These are phyloP conservation scores for Emmonsiellopsis sp. DNA, from an alignment of 2,329 filamentous ascomycete genomes.

Conservation along the genomic window DNA sequence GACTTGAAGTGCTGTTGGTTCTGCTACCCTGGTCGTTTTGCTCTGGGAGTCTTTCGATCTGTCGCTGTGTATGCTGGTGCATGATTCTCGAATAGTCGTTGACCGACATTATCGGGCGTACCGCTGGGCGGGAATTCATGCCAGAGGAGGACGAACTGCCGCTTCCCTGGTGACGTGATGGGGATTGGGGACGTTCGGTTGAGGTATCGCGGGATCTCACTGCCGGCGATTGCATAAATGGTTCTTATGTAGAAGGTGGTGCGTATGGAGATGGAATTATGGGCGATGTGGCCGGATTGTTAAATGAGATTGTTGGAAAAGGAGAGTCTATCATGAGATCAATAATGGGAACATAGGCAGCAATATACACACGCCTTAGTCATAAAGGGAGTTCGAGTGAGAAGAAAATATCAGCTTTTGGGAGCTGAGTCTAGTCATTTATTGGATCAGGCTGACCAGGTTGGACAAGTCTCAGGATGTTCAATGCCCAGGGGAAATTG, in stretches of 20 bases:
- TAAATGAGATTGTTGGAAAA: neutral
- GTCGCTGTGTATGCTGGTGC: constrained; percentile 12
- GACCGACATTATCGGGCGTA: neutral
- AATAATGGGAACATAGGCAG: too few relatives aligned
- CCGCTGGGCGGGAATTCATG: neutral
- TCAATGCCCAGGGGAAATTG: too few relatives aligned
- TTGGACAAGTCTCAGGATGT: too few relatives aligned
- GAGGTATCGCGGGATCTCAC: neutral
- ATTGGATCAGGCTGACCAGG: too few relatives aligned
- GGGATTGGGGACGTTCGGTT: neutral
- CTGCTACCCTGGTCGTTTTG: neutral
- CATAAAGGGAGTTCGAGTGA: too few relatives aligned
- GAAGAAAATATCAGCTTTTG: too few relatives aligned
- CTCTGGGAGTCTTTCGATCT: constrained; percentile 5
- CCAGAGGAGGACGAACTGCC: neutral
- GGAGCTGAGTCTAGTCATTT: too few relatives aligned
- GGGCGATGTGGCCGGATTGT: neutral
- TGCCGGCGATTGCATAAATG: neutral
- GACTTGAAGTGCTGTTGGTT: neutral
- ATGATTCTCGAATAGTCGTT: constrained; percentile 10
- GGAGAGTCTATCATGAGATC: too few relatives aligned
- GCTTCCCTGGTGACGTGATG: neutral
- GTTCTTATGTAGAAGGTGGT: neutral
- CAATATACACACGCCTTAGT: too few relatives aligned
- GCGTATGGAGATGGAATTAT: neutral